phyloP scores from a whole-genome alignment of 2,329 filamentous ascomycete species.

The Epichloe festucae region DNA sequence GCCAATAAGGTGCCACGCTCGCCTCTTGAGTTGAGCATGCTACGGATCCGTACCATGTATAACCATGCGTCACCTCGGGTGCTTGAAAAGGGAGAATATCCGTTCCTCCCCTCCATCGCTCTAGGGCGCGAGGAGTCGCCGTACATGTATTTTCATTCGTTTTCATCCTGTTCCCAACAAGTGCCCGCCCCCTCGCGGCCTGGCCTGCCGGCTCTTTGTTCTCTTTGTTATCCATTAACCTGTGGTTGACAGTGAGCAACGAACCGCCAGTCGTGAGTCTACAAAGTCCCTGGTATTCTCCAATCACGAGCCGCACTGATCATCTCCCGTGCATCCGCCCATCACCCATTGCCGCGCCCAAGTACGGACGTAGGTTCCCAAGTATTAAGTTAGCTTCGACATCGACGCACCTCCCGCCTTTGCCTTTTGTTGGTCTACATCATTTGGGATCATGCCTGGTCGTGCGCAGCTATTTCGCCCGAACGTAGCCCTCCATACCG shows the following conservation, averaged over 20 bases:
- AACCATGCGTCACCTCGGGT: neutral
- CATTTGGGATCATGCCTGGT: slow-evolving; percentile 2
- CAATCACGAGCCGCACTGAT: slow-evolving; percentile 4
- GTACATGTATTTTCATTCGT: too few relatives aligned
- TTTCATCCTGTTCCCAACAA: too few relatives aligned
- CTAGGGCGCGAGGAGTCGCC: too few relatives aligned
- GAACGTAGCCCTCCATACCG: neutral
- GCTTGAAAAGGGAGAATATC: neutral
- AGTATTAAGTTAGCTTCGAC: neutral
- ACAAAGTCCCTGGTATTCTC: neutral
- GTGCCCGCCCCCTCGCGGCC: neutral
- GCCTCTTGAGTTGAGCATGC: neutral
- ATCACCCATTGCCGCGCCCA: slow-evolving; percentile 1
- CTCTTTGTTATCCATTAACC: neutral
- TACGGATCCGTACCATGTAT: too few relatives aligned
- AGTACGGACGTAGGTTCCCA: too few relatives aligned
- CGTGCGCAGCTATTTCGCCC: neutral
- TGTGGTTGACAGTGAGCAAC: neutral
- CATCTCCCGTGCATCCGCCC: neutral
- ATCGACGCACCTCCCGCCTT: neutral
- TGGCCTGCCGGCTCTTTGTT: neutral
- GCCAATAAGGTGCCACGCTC: neutral
- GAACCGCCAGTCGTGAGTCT: neutral
- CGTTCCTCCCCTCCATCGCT: too few relatives aligned
- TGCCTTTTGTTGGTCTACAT: neutral